These are phyloP conservation scores for Magnusiomyces tetraspermus DNA, from an alignment of 1,139 yeast genomes.

Conservation along the genomic window DNA sequence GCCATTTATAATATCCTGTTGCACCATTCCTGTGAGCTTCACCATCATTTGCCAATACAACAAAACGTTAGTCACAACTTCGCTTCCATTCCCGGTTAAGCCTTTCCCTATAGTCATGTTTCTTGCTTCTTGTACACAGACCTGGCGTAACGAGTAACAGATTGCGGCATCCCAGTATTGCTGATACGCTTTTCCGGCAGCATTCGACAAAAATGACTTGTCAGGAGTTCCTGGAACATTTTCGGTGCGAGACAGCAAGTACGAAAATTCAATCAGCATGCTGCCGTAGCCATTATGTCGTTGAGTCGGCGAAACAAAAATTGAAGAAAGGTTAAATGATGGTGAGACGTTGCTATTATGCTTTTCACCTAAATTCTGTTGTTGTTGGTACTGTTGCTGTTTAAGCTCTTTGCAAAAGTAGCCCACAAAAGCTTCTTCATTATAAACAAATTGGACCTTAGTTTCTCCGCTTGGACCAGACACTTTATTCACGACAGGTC, in stretches of 20 bases:
- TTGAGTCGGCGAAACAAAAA: slow-evolving; percentile 76
- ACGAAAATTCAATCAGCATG: slow-evolving; percentile 80
- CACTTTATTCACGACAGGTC: background rate
- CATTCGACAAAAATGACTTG: slow-evolving; percentile 79
- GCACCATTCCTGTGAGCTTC: slow-evolving; percentile 68
- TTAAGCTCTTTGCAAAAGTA: slow-evolving; percentile 87
- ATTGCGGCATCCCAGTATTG: slow-evolving; percentile 75
- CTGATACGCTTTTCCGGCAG: slow-evolving; percentile 77
- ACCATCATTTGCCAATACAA: slow-evolving; percentile 33
- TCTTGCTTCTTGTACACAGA: slow-evolving; percentile 27
- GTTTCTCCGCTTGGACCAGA: background rate
- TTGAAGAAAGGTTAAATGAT: slow-evolving; percentile 79
- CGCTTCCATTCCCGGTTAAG: background rate
- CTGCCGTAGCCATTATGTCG: slow-evolving; percentile 89
- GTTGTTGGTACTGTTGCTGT: slow-evolving; percentile 26
- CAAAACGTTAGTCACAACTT: slow-evolving; percentile 7
- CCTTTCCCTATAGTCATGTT: slow-evolving; percentile 11
- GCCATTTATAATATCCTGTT: slow-evolving; percentile 51
- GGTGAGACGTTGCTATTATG: background rate
- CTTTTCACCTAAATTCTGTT: slow-evolving; percentile 67
- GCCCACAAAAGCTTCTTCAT: slow-evolving; percentile 55
- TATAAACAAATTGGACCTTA: background rate
- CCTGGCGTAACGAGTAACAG: slow-evolving; percentile 39
- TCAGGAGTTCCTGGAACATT: slow-evolving; percentile 87
- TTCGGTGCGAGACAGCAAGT: slow-evolving; percentile 64